Percentiles rank a stretch among this genome's conserved stretches.
phyloP scores from a whole-genome alignment of 2,329 filamentous ascomycete species.

The Aspergillus latus region DNA sequence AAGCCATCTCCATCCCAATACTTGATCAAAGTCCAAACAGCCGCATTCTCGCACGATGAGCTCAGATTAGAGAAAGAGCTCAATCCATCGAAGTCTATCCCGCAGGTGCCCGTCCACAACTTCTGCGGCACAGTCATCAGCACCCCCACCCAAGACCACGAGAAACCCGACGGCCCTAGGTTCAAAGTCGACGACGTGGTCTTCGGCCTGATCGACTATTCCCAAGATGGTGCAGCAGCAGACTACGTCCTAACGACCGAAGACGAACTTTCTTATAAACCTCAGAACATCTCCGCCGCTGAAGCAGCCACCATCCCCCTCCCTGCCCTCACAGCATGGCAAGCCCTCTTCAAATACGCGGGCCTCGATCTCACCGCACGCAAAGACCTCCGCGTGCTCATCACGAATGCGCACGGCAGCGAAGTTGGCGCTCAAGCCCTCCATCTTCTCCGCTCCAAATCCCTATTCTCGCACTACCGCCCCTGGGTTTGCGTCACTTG shows the following conservation, averaged over 20 bases:
- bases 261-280: conserved; percentile 40
- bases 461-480: conserved; percentile 30
- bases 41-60: conserved; percentile 42
- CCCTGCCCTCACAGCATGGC: conserved; percentile 43
- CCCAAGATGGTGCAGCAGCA: conserved; percentile 43
- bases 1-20: conserved; percentile 39
- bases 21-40: conserved; percentile 41
- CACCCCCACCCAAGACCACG: conserved; percentile 34
- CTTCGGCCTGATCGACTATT: conserved; percentile 39
- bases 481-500: conserved; percentile 44
- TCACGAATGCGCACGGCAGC: conserved; percentile 40
- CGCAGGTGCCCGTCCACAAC: conserved; percentile 43
- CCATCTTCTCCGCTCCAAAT: conserved; percentile 37
- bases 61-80: conserved; percentile 28
- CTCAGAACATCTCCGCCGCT: conserved; percentile 35
- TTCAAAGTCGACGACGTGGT: conserved; percentile 45
- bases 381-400: conserved; percentile 35
- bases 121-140: conserved; percentile 41
- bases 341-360: conserved; percentile 41
- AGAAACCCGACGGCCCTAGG: conserved; percentile 32
- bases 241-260: conserved; percentile 42
- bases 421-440: conserved; percentile 40
- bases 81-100: conserved; percentile 30
- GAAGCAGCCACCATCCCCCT: conserved; percentile 41
- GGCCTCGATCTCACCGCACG: conserved; percentile 29